Evolutionary conservation across 441 rosid species (phyloP).

Genomic region (Eutrema salsugineum): DNA sequence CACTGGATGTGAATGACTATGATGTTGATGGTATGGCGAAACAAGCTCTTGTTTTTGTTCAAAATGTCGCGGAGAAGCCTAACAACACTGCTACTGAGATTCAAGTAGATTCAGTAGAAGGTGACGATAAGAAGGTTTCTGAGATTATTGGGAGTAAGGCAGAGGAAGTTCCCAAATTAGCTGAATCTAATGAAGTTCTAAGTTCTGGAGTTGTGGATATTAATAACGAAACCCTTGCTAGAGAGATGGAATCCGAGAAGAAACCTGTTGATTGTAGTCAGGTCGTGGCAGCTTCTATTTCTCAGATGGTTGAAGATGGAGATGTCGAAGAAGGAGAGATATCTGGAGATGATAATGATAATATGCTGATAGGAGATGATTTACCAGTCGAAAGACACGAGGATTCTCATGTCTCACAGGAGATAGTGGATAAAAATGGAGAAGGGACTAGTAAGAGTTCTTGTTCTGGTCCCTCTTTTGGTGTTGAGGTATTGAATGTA

Average conservation of each 20-base stretch:
- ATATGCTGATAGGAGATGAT: slow-evolving; percentile 31
- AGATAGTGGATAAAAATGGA: slow-evolving; percentile 15
- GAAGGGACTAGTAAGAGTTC: slow-evolving; percentile 16
- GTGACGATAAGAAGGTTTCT: slow-evolving; percentile 22
- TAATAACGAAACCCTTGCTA: slow-evolving; percentile 31
- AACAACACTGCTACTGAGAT: not conserved
- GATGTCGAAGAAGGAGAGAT: slow-evolving; percentile 73
- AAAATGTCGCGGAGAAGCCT: slow-evolving; percentile 26
- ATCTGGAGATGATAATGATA: slow-evolving; percentile 41
- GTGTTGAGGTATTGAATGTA: slow-evolving; percentile 12
- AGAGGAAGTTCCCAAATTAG: slow-evolving; percentile 20
- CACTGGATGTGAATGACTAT: slow-evolving; percentile 27
- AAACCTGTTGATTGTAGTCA: slow-evolving; percentile 26
- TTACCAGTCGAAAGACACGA: slow-evolving; percentile 21
- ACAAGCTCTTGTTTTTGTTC: slow-evolving; percentile 26
- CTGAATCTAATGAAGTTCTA: slow-evolving; percentile 18
- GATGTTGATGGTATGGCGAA: slow-evolving; percentile 26
- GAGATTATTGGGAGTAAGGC: slow-evolving; percentile 5
- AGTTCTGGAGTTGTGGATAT: slow-evolving; percentile 27
- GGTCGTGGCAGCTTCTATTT: slow-evolving; percentile 12
- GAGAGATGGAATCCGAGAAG: slow-evolving; percentile 36
- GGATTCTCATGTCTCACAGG: slow-evolving; percentile 35
- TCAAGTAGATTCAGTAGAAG: slow-evolving; percentile 28
- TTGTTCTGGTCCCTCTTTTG: slow-evolving; percentile 6
- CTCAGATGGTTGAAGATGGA: slow-evolving; percentile 39